Conservation (phyloP, 2,329 filamentous ascomycete species). For the Clarireedia hainanense region DNA sequence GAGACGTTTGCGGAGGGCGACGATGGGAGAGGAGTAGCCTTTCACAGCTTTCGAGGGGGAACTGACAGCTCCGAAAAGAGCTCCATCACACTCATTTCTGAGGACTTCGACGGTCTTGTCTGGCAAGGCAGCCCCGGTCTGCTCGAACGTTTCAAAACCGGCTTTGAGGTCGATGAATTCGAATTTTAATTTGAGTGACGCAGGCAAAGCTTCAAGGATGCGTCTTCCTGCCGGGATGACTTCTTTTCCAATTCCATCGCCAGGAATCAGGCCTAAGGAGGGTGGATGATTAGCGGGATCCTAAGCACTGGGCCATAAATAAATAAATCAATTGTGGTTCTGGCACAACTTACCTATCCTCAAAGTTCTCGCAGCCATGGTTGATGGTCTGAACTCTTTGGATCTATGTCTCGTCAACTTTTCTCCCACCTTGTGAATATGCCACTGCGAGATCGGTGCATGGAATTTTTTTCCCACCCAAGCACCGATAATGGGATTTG, state of each 20-base stretch:
- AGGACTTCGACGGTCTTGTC: constrained; percentile 87
- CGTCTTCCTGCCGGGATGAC: constrained; percentile 92
- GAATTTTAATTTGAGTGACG: constrained; percentile 89
- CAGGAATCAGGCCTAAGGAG: constrained; percentile 77
- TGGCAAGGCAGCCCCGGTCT: constrained; percentile 79
- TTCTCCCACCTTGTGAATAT: neutral
- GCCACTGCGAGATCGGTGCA: constrained; percentile 15
- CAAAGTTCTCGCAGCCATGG: constrained; percentile 57
- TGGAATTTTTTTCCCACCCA: constrained; percentile 8
- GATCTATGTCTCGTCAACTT: neutral
- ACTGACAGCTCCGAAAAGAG: constrained; percentile 91
- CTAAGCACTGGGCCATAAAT: neutral
- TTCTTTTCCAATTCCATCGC: constrained; percentile 96
- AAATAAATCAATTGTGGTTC: constrained; percentile 10
- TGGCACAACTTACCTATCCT: constrained; percentile 49
- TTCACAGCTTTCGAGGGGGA: constrained; percentile 84
- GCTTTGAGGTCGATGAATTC: constrained; percentile 89
- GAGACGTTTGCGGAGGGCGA: constrained; percentile 90
- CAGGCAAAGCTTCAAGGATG: constrained; percentile 83
- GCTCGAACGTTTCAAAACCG: constrained; percentile 88
- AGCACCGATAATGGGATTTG: neutral
- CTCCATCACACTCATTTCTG: constrained; percentile 86
- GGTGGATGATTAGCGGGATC: neutral
- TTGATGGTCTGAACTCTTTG: constrained; percentile 11
- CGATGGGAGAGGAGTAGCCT: constrained; percentile 84